Base-by-base conservation (phyloP, 1,139 yeast genomes). In the Scheffersomyces segobiensis region DNA sequence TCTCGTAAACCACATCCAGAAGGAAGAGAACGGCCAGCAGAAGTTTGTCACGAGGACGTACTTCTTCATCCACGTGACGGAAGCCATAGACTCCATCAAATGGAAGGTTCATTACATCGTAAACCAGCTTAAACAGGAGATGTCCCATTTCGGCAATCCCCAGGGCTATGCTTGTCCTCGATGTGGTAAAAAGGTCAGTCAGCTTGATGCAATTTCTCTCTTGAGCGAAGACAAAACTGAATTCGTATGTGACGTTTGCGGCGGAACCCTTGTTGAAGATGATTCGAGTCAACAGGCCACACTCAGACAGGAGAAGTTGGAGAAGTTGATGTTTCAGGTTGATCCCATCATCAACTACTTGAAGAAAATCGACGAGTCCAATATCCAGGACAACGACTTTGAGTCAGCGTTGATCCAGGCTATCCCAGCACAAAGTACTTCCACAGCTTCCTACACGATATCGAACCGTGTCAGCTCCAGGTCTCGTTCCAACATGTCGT, bases 21-120 rank as follows among this genome's bases (percentile, higher is more conserved):
- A 91, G 72, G 97, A 92, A 72, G 97, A 90, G 59, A 47, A 18
- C 21, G 57, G 60, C 46, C 89, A 87, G 61, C 89, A 84, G 64
- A 81, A 97, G 61, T 85, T 90, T 57, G 76, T 77, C 52, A 84
- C 91, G 21, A 82, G 93, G 68, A 89, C 96, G 0, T 95, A 93
- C 71, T 95, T 88, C 74, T 95, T 85, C 71, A 88, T 95, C 58
- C 97, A 92, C 68, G 87, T 86, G 70, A 92, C 98, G 1, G 97
- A 93, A 70, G 97, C 98, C 1, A 91, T 96, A 53, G 99, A 95
- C 75, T 87, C 98, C 18, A 87, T 95, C 70, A 95, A 96, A 74
- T 96, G 98, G 98, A 93, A 93, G 70, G 91, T 95, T 61, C 98
- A 95, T 71, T 85, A 91, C 52, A 83, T 96, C 50, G 98, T 92